Evolutionary conservation across 1,139 yeast species (phyloP).

Genomic region (Geotrichum fermentans): DNA sequence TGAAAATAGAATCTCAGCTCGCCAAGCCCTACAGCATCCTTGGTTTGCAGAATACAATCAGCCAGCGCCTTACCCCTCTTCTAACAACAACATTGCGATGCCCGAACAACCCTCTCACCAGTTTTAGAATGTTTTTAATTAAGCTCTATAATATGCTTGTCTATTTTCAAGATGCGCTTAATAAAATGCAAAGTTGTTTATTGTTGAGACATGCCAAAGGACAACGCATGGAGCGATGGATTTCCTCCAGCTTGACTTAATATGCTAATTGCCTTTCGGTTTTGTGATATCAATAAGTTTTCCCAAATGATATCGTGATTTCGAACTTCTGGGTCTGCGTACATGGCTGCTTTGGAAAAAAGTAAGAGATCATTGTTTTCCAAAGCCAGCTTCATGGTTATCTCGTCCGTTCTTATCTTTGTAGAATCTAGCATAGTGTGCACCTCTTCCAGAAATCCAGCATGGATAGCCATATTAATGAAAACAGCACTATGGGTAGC

Average conservation of each 20-base stretch:
- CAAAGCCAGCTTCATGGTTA: constrained; percentile 1
- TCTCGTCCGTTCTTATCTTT: constrained; percentile 9
- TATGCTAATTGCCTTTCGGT: neutral
- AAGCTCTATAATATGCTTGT: too few species aligned
- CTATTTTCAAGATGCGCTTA: too few species aligned
- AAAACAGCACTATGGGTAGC: constrained; percentile 4
- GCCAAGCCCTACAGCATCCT: constrained; percentile 88
- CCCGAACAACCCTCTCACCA: too few species aligned
- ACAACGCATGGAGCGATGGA: constrained; percentile 18
- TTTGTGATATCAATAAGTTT: neutral
- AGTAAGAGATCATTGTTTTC: constrained; percentile 1
- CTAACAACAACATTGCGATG: constrained; percentile 6
- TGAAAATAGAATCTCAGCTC: constrained; percentile 81
- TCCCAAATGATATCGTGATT: constrained; percentile 13
- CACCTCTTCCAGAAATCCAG: constrained; percentile 6
- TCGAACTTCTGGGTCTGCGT: constrained; percentile 1
- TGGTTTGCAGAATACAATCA: constrained; percentile 77
- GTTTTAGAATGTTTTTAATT: too few species aligned
- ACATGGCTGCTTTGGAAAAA: constrained; percentile 1
- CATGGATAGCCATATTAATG: constrained; percentile 11
- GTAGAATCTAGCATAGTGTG: constrained; percentile 1
- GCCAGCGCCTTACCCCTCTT: constrained; percentile 6
- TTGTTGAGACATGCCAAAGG: constrained; percentile 7
- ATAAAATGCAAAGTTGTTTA: too few species aligned
- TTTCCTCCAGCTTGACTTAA: constrained; percentile 17